Percentiles rank a stretch among this genome's conserved stretches.
Evolutionary conservation across 2,329 filamentous ascomycete species (phyloP).

Genomic region (Beauveria scarabaeidicola): DNA sequence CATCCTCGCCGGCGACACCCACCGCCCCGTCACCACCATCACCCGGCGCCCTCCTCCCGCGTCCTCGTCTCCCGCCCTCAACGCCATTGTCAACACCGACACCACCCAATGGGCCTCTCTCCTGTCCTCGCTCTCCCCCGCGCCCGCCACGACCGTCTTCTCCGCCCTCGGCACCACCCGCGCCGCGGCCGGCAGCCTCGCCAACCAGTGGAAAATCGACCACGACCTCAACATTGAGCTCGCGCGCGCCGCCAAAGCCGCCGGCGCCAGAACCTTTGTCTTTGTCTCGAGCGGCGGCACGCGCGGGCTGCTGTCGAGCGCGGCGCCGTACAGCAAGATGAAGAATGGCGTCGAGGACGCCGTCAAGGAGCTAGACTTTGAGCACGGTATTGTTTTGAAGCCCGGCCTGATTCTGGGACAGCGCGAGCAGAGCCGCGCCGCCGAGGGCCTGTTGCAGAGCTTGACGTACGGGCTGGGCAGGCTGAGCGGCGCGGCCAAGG

Average conservation of each 20-base stretch:
- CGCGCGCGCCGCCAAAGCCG: constrained; percentile 63
- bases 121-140: constrained; percentile 46
- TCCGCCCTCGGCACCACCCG: constrained; percentile 76
- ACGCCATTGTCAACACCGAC: constrained; percentile 54
- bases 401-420: constrained; percentile 71
- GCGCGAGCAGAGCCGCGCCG: constrained; percentile 51
- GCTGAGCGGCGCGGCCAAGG: constrained; percentile 47
- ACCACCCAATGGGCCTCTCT: constrained; percentile 57
- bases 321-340: constrained; percentile 57
- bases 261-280: constrained; percentile 66
- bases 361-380: constrained; percentile 63
- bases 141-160: constrained; percentile 57
- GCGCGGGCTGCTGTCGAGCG: constrained; percentile 28
- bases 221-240: constrained; percentile 77
- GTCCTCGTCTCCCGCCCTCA: constrained; percentile 39
- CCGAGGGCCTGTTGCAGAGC: constrained; percentile 48
- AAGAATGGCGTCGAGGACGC: constrained; percentile 81
- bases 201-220: constrained; percentile 80
- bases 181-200: constrained; percentile 63
- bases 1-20: constrained; percentile 47
- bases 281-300: constrained; percentile 58
- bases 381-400: constrained; percentile 63
- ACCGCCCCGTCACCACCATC: constrained; percentile 53
- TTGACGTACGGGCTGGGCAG: constrained; percentile 48
- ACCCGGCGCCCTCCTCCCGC: constrained; percentile 54